phyloP scores from a whole-genome alignment of 768 basidiomycete genomes.

The Tulasnella sp. region DNA sequence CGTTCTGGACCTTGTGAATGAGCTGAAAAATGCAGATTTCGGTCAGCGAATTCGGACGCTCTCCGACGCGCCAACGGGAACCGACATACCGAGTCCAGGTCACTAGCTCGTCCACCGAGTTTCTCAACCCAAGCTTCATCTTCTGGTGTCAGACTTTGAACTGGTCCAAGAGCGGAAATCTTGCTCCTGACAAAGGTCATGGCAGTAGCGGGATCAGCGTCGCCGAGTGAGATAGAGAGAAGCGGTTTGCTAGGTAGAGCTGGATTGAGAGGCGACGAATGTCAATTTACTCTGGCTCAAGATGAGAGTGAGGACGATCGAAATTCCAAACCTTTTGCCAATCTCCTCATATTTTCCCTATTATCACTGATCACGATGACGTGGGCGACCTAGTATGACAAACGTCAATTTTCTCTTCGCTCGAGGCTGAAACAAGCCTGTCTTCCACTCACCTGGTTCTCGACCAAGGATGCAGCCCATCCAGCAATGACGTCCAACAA shows the following conservation, averaged over 20 bases:
- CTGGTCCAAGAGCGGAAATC: slow-evolving; percentile 26
- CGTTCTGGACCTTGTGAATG: slow-evolving; percentile 74
- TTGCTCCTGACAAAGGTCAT: slow-evolving; percentile 76
- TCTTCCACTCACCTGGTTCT: slow-evolving; percentile 56
- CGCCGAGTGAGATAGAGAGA: slow-evolving; percentile 66
- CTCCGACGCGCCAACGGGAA: not conserved
- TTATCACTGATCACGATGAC: slow-evolving; percentile 88
- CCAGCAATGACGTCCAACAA: slow-evolving; percentile 65
- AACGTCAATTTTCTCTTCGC: not conserved
- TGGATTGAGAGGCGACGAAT: slow-evolving; percentile 28
- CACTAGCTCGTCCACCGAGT: slow-evolving; percentile 85
- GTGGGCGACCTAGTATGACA: slow-evolving; percentile 62
- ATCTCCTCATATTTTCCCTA: slow-evolving; percentile 73
- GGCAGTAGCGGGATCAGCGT: slow-evolving; percentile 76
- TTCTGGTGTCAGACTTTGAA: slow-evolving; percentile 44
- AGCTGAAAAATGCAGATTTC: slow-evolving; percentile 40
- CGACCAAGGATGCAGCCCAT: slow-evolving; percentile 77
- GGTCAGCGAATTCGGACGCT: not conserved
- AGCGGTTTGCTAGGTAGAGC: slow-evolving; percentile 82
- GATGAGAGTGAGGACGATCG: not conserved
- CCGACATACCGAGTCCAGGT: slow-evolving; percentile 66
- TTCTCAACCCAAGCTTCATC: slow-evolving; percentile 56
- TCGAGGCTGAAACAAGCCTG: not conserved
- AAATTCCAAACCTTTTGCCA: slow-evolving; percentile 58
- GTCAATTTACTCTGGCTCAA: no score